A percentile compares a stretch with the other conserved stretches of the same genome.
Conservation (phyloP, 2,329 filamentous ascomycete species). For the Aspergillus sp. region DNA sequence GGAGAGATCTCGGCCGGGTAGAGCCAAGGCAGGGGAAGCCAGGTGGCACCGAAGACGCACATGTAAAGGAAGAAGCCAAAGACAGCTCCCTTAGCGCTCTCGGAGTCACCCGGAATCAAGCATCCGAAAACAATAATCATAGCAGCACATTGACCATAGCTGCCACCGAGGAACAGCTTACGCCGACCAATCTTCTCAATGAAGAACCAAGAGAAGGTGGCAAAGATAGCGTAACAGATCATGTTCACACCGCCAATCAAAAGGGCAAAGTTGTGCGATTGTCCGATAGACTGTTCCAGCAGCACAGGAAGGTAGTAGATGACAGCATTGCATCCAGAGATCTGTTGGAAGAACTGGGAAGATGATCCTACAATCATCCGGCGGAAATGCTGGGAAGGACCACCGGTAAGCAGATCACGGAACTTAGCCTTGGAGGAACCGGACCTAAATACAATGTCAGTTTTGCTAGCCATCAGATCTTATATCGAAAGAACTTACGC, state of each 20-base stretch:
- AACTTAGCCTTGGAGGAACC: conserved; percentile 9
- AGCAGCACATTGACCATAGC: conserved; percentile 16
- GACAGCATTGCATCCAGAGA: conserved; percentile 20
- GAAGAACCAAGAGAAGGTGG: conserved; percentile 21
- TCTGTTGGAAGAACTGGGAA: conserved; percentile 18
- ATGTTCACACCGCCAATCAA: conserved; percentile 20
- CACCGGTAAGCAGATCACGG: conserved; percentile 17
- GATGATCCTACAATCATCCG: conserved; percentile 19
- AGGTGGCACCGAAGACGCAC: conserved; percentile 34
- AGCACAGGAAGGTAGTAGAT: conserved; percentile 19
- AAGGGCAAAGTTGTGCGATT: conserved; percentile 14
- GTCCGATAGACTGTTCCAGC: conserved; percentile 17
- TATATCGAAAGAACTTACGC: conserved; percentile 6
- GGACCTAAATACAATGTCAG: conserved; percentile 4
- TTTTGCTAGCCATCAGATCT: background rate
- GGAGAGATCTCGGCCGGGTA: conserved; percentile 50
- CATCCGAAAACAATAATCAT: conserved; percentile 18
- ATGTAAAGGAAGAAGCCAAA: conserved; percentile 24
- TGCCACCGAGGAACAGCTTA: conserved; percentile 19
- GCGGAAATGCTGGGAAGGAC: conserved; percentile 18
- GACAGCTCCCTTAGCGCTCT: conserved; percentile 18
- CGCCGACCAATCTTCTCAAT: conserved; percentile 19
- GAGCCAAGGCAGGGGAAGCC: conserved; percentile 61
- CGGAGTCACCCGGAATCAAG: conserved; percentile 12
- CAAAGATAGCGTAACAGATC: conserved; percentile 21